Percentiles rank a stretch among this genome's conserved stretches.
phyloP scores from a whole-genome alignment of 1,284 basidiomycete species.

The Gastroboletus turbinatus region DNA sequence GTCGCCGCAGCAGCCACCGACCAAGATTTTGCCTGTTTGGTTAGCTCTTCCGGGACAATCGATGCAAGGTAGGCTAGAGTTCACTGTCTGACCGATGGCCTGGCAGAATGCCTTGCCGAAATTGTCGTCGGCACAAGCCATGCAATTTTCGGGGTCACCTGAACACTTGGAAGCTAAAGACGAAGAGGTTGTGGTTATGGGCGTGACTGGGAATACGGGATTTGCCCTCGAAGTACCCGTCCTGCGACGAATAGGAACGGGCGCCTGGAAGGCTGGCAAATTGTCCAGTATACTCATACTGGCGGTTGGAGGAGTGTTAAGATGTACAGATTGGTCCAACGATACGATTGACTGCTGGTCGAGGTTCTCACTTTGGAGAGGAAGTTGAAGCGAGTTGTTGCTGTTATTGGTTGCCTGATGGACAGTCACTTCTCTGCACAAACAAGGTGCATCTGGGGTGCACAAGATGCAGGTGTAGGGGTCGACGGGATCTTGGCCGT shows the following conservation, averaged over 20 bases:
- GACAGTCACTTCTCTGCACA: conserved; percentile 66
- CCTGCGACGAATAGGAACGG: conserved; percentile 70
- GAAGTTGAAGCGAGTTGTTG: conserved; percentile 5
- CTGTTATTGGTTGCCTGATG: conserved; percentile 38
- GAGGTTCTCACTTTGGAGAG: conserved; percentile 17
- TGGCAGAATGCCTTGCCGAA: conserved; percentile 88
- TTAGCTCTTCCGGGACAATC: conserved; percentile 46
- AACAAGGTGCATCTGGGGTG: conserved; percentile 64
- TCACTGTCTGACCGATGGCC: conserved; percentile 64
- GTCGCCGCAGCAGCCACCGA: conserved; percentile 36
- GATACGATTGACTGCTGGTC: conserved; percentile 28
- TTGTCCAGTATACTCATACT: conserved; percentile 66
- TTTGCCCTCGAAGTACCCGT: conserved; percentile 39
- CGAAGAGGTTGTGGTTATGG: conserved; percentile 24
- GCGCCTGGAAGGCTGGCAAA: conserved; percentile 72
- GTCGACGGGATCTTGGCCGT: conserved; percentile 33
- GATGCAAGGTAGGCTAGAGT: conserved; percentile 48
- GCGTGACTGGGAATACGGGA: conserved; percentile 52
- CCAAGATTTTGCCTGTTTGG: conserved; percentile 25
- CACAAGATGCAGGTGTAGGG: conserved; percentile 64
- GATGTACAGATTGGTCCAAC: conserved; percentile 17
- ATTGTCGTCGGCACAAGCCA: conserved; percentile 76
- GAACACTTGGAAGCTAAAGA: conserved; percentile 40
- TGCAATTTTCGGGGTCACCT: conserved; percentile 66
- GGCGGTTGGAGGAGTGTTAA: conserved; percentile 14